Conservation (phyloP, 2,329 filamentous ascomycete species). For the Emericellopsis atlantica region DNA sequence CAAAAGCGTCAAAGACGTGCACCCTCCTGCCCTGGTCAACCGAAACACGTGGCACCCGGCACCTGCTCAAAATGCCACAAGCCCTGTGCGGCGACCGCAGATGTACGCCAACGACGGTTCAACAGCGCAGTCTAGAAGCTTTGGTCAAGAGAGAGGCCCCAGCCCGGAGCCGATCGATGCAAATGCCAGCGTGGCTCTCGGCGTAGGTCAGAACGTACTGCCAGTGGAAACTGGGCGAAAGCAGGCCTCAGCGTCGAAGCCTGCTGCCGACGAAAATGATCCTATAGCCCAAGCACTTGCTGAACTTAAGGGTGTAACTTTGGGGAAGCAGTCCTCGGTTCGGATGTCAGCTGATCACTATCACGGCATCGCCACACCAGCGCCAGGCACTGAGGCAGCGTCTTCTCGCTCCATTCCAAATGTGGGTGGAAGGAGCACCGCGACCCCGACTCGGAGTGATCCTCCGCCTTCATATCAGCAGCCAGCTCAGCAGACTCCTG, state of each 20-base stretch:
- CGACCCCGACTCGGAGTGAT: conserved; percentile 55
- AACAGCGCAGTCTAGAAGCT: conserved; percentile 14
- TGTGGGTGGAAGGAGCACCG: conserved; percentile 31
- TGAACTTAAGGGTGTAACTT: conserved; percentile 72
- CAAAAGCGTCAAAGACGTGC: conserved; percentile 70
- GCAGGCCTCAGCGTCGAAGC: conserved; percentile 13
- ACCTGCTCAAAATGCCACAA: conserved; percentile 10
- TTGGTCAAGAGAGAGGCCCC: conserved; percentile 28
- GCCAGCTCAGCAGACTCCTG: conserved; percentile 22
- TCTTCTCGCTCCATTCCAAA: conserved; percentile 42
- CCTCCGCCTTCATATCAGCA: conserved; percentile 77
- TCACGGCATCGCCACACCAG: conserved; percentile 82
- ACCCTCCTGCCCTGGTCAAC: conserved; percentile 23
- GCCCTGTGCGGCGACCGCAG: conserved; percentile 23
- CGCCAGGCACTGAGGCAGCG: conserved; percentile 32
- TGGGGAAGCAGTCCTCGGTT: conserved; percentile 64
- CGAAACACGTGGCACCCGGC: conserved; percentile 48
- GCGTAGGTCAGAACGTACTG: conserved; percentile 93
- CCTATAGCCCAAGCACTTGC: conserved; percentile 88
- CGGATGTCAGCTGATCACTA: conserved; percentile 95
- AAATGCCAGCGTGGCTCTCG: conserved; percentile 82
- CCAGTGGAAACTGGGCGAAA: conserved; percentile 57
- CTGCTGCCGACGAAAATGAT: conserved; percentile 53
- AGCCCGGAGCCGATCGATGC: conserved; percentile 86
- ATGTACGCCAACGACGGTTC: conserved; percentile 19